Evolutionary conservation across 2,329 filamentous ascomycete species (phyloP), one percentile per base, ranked within the genome.

Genomic region (Fusarium tricinctum): DNA sequence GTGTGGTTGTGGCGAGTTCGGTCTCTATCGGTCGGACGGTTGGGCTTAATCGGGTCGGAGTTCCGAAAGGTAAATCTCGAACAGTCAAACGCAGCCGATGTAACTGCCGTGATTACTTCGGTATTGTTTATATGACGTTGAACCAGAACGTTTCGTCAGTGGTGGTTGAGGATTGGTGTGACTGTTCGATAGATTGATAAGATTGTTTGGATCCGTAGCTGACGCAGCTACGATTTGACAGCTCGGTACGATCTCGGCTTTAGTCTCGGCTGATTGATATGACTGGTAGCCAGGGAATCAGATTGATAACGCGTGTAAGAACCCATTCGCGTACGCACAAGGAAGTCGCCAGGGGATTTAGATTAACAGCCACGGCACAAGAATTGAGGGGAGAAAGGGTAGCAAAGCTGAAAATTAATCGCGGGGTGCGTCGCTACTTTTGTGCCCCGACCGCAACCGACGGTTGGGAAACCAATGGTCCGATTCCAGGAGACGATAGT

Each of bases 401-500:
- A 68, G 51, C 19, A 63, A 59, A 59, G 57, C 56, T 63, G 66
- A 51, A 73, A 71, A 70, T 64, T 61, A 63, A 69, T 63, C 71
- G 71, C 69, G 71, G 73, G 73, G 73, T 71, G 71, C 63, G 52
- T 62, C 47, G 65, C 67, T 72, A 69, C 68, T 75, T 76, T 72
- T 70, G 74, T 74, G 73, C 65, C 67, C 72, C 64, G 63, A 76
- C 56, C 66, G 44, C 68, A 70, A 68, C 65, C 70, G 66, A 69
- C 55, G 46, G 63, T 57, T 66, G 48, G 52, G 66, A 72, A 66
- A 58, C 68, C 64, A 69, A 76, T 77, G 73, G 75, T 77, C 75
- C 74, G 76, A 78, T 77, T 72, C 70, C 69, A 77, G 74, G 76
- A 78, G 75, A 73, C 58, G 56, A 70, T 57, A 68, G 74, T 77